These are phyloP conservation scores for Irpex lacteus DNA, from an alignment of 1,284 basidiomycete genomes.

Conservation along the genomic window DNA sequence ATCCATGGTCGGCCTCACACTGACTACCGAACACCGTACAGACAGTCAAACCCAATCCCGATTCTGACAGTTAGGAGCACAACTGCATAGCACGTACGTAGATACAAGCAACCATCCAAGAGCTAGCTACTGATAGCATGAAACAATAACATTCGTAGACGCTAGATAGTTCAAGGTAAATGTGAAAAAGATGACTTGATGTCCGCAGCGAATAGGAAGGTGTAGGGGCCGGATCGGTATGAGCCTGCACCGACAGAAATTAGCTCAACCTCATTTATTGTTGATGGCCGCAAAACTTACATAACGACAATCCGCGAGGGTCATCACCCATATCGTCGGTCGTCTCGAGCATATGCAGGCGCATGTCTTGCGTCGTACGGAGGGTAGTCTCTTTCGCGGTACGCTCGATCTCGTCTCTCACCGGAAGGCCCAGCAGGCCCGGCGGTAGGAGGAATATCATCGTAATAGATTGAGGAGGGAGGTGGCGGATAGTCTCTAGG, in stretches of 20 bases:
- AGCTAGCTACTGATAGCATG: background rate
- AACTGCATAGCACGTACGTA: background rate
- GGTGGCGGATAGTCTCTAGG: slow-evolving; percentile 19
- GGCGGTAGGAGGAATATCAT: slow-evolving; percentile 17
- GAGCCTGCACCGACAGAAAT: background rate
- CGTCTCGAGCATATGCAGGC: background rate
- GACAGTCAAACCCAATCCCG: too few species aligned
- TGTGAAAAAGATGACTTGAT: background rate
- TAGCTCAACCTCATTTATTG: background rate
- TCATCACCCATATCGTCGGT: background rate
- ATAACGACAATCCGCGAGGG: background rate
- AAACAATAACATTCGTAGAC: background rate
- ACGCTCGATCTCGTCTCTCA: slow-evolving; percentile 23
- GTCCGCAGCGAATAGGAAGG: background rate
- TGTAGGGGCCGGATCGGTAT: background rate
- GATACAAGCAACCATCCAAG: background rate
- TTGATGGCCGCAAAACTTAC: background rate
- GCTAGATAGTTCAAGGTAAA: background rate
- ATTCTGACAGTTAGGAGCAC: too few species aligned
- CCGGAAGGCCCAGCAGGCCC: slow-evolving; percentile 13
- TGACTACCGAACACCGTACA: too few species aligned
- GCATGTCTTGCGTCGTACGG: slow-evolving; percentile 19
- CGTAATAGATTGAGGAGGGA: slow-evolving; percentile 21
- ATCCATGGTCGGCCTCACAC: too few species aligned
- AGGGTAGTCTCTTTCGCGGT: slow-evolving; percentile 22